Base-by-base conservation (phyloP, 2,329 filamentous ascomycete species). In the Fusarium dlaminii region DNA sequence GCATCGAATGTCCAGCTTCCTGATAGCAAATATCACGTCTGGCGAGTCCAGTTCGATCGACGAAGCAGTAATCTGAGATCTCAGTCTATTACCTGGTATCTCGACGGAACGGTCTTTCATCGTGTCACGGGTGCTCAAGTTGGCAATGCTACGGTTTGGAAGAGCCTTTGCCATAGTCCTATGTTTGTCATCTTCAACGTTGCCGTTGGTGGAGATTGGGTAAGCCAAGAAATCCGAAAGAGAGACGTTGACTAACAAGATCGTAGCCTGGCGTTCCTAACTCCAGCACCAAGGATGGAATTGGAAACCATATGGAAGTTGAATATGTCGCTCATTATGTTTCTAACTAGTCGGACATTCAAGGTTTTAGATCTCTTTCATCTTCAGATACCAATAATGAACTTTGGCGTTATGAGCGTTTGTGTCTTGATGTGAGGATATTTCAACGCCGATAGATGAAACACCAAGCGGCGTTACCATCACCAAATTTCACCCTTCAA, bases 171-270 rank as follows among this genome's bases (percentile, higher is more conserved):
- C 27, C 85, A 89, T 71, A 85, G 81, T 60, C 85, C 87, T 5
- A 75, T 88, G 76, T 89, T 84, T 72, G 77, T 90, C 56, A 85
- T 90, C 61, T 78, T 90, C 59, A 90, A 90, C 68, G 81, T 90
- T 10, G 88, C 88, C 51, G 85, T 90, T 36, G 88, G 88, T 15
- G 88, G 88, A 32, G 80, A 84, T 74, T 87, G 81, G 85, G 87
- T 87, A 81, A 79, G 86, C 84, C 65, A 48, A 29, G 27, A 5
- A 4, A 34, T 15, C 13, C 9, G 2, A 36, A 45, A 8, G 4
- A 5, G 1, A 8, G 14, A 40, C 4, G 10, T 48, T 68, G 36
- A 66, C 65, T 75, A 29, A 75, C 32, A 24, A 27, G 20, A 10
- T 5, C 11, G 40, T 15, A 87, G 87, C 87, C 87, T 48, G 88